A percentile compares a stretch with the other conserved stretches of the same genome.
Conservation (phyloP, 352 stramenopile genomes). For the Phytophthora chlamydospora region DNA sequence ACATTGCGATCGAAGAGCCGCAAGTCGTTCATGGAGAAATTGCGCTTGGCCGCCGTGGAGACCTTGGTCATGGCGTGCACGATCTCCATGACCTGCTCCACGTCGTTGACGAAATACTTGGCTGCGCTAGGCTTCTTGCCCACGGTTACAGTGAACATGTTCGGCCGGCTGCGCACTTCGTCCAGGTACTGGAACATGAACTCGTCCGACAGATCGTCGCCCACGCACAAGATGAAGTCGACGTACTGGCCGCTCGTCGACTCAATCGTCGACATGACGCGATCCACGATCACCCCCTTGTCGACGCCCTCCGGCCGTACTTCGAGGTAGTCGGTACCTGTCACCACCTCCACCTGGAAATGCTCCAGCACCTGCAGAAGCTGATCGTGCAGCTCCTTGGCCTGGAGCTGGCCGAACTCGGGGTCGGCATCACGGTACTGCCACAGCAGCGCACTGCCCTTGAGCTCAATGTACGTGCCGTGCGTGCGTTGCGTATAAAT, state of each 20-base stretch:
- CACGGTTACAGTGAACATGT: constrained; percentile 96
- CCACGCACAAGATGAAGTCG: constrained; percentile 98
- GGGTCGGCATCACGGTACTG: constrained; percentile 99
- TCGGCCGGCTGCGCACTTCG: constrained; percentile 62
- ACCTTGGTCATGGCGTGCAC: constrained; percentile 89
- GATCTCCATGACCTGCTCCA: constrained; percentile 96
- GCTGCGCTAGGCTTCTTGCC: constrained; percentile 98
- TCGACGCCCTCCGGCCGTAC: constrained; percentile 98
- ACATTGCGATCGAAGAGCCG: constrained; percentile 68
- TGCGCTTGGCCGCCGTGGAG: constrained; percentile 82
- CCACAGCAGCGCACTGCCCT: constrained; percentile 98
- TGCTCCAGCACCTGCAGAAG: constrained; percentile 94
- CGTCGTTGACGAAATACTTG: constrained; percentile 98
- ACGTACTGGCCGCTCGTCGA: constrained; percentile 76
- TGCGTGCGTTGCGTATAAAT: constrained; percentile 99
- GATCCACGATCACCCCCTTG: constrained; percentile 97
- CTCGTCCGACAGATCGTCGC: constrained; percentile 99
- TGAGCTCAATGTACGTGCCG: constrained; percentile 99
- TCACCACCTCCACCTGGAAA: constrained; percentile 96
- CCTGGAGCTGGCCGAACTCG: constrained; percentile 98
- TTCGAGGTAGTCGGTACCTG: constrained; percentile 88
- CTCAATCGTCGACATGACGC: constrained; percentile 94
- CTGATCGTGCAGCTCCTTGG: constrained; percentile 98
- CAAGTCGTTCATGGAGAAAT: constrained; percentile 88
- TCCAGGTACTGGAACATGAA: constrained; percentile 96